Conservation (phyloP, 345 rosid species). For the Eucalyptus globulus region DNA sequence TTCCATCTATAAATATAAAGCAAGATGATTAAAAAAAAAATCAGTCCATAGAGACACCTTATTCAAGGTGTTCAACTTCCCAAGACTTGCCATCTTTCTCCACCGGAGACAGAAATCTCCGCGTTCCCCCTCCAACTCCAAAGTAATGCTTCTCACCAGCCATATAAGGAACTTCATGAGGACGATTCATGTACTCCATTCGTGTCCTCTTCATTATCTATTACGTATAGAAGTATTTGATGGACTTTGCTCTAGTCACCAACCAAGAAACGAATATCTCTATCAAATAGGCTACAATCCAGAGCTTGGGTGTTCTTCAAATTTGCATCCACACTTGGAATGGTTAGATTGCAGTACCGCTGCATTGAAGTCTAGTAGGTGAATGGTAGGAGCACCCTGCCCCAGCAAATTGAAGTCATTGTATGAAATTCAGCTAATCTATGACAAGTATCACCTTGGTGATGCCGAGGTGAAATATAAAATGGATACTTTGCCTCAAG, state of each 20-base stretch:
- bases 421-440: background rate
- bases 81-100: constrained; percentile 56
- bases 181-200: constrained; percentile 29
- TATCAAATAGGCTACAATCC: background rate
- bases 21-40: too few species aligned
- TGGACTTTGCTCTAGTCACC: constrained; percentile 85
- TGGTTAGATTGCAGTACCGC: constrained; percentile 72
- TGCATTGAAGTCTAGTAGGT: constrained; percentile 87
- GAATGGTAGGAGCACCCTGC: constrained; percentile 59
- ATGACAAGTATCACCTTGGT: background rate
- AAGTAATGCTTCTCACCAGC: constrained; percentile 88
- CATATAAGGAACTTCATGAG: constrained; percentile 63
- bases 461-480: background rate
- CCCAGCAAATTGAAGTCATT: background rate
- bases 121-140: constrained; percentile 92
- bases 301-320: constrained; percentile 4
- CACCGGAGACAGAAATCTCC: constrained; percentile 64
- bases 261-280: constrained; percentile 45
- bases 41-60: background rate
- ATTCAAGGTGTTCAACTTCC: background rate
- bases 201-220: constrained; percentile 15
- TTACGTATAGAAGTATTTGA: constrained; percentile 41
- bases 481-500: constrained; percentile 39
- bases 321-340: constrained; percentile 63
- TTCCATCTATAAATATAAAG: background rate